Evolutionary conservation across 1,284 basidiomycete genomes (phyloP).

Genomic region (Xerocomus amazonicus): DNA sequence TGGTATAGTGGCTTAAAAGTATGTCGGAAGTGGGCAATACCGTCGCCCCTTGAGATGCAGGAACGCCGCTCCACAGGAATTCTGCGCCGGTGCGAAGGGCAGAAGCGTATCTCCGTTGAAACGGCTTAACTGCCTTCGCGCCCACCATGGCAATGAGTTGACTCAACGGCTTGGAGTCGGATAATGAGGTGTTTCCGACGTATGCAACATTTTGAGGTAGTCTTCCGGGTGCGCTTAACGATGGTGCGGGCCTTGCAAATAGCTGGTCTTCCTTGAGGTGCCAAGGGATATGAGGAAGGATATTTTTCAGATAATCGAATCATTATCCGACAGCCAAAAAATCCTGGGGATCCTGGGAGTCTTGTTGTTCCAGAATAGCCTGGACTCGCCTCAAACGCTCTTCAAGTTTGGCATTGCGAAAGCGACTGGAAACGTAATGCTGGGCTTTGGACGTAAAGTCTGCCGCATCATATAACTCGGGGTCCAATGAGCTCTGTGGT

Average conservation of each 20-base stretch:
- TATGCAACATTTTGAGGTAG: background rate
- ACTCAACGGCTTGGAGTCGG: background rate
- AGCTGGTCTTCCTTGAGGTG: constrained; percentile 2
- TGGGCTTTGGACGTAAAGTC: background rate
- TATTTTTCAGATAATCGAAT: constrained; percentile 6
- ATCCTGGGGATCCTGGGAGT: background rate
- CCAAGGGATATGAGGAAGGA: background rate
- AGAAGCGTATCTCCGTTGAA: constrained; percentile 16
- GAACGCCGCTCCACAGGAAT: background rate
- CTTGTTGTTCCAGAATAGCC: background rate
- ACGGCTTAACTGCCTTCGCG: constrained; percentile 3
- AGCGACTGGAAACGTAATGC: constrained; percentile 8
- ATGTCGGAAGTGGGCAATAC: background rate
- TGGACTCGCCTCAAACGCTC: constrained; percentile 18
- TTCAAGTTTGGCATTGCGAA: constrained; percentile 5
- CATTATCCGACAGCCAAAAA: constrained; percentile 8
- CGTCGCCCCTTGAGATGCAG: too few species aligned
- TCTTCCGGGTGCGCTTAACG: background rate
- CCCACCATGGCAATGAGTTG: constrained; percentile 7
- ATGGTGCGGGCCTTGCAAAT: constrained; percentile 8
- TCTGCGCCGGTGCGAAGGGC: constrained; percentile 13
- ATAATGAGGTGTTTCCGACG: background rate
- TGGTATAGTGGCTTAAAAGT: background rate
- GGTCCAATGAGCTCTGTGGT: constrained; percentile 2
- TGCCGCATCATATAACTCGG: constrained; percentile 5